Evolutionary conservation across 495 filamentous ascomycete genomes (phyloP).

Genomic region (Xylaria bambusicola): DNA sequence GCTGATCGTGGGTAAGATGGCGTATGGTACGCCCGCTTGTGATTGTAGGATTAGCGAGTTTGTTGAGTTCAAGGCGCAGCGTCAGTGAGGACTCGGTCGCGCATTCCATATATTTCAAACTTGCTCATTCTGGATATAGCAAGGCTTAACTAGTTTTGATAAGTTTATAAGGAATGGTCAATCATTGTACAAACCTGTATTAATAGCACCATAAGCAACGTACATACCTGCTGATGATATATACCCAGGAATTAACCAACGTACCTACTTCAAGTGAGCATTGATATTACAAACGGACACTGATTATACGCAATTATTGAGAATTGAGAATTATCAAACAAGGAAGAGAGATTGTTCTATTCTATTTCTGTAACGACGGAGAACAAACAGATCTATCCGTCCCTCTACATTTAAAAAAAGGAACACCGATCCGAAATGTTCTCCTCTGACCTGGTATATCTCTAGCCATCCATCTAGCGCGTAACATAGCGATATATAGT

Average conservation of each 20-base stretch:
- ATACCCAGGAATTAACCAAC: no score
- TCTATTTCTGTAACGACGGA: conserved; percentile 7
- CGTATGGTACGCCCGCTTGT: conserved; percentile 7
- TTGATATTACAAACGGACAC: no score
- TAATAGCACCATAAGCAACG: no score
- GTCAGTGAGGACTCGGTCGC: not conserved
- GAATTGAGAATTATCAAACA: no score
- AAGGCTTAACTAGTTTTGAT: no score
- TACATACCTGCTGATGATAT: no score
- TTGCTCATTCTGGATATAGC: not conserved
- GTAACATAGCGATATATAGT: conserved; percentile 9
- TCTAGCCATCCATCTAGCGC: conserved; percentile 13
- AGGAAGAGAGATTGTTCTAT: not conserved
- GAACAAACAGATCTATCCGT: conserved; percentile 4
- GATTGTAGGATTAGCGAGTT: conserved; percentile 3
- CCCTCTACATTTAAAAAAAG: not conserved
- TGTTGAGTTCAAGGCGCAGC: conserved; percentile 3
- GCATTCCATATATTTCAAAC: no score
- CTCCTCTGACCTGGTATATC: not conserved
- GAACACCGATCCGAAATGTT: conserved; percentile 11
- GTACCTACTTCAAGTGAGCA: no score
- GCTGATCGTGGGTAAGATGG: not conserved
- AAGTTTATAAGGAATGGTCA: no score
- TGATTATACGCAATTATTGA: no score
- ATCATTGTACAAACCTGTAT: no score